A percentile compares a stretch with the other conserved stretches of the same genome.
These are phyloP conservation scores for Geotrichum phurueaensis DNA, from an alignment of 1,139 yeast genomes.

Conservation along the genomic window DNA sequence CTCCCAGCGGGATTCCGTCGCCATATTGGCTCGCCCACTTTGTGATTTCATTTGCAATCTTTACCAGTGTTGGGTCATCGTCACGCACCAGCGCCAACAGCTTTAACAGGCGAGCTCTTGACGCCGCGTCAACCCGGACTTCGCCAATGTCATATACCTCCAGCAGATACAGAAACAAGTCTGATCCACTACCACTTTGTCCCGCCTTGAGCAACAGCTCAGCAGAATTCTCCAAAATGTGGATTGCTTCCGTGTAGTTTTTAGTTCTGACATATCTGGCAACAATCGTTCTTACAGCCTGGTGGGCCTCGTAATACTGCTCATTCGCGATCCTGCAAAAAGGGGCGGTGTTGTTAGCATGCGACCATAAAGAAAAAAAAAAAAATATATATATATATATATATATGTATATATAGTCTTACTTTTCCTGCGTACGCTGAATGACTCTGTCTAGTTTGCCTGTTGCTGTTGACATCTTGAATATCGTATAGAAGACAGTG, in stretches of 20 bases:
- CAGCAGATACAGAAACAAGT: slow-evolving; percentile 66
- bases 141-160: slow-evolving; percentile 56
- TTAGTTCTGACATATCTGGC: slow-evolving; percentile 71
- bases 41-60: slow-evolving; percentile 58
- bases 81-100: slow-evolving; percentile 49
- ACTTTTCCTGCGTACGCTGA: slow-evolving; percentile 33
- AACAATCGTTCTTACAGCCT: slow-evolving; percentile 80
- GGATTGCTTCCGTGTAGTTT: slow-evolving; percentile 64
- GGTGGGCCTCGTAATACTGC: slow-evolving; percentile 91
- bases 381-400: not conserved
- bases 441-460: slow-evolving; percentile 29
- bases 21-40: slow-evolving; percentile 54
- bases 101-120: slow-evolving; percentile 37
- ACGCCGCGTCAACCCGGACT: slow-evolving; percentile 36
- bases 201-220: slow-evolving; percentile 58
- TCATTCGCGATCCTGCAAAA: slow-evolving; percentile 55
- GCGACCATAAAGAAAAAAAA: not conserved
- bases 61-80: slow-evolving; percentile 60
- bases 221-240: slow-evolving; percentile 65
- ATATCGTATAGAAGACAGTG: not conserved
- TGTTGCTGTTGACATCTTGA: slow-evolving; percentile 21
- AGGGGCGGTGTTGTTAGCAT: not conserved
- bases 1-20: slow-evolving; percentile 55
- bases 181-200: slow-evolving; percentile 77
- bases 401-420: slow-evolving; percentile 11